phyloP scores from a whole-genome alignment of 495 filamentous ascomycete genomes.

The Aspergillus sclerotioniger region DNA sequence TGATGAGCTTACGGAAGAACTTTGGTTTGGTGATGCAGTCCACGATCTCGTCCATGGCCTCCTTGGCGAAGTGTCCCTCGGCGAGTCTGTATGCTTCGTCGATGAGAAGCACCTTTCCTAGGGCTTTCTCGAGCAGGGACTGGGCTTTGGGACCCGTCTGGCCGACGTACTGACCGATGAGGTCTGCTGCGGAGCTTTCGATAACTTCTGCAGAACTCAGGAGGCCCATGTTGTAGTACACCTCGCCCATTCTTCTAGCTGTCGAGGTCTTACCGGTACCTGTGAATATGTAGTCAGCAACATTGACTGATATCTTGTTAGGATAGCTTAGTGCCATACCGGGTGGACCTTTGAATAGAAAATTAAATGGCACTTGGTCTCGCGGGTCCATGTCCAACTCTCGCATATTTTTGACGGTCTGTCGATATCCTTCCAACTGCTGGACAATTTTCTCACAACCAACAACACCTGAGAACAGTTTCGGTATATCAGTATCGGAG shows the following conservation, averaged over 20 bases:
- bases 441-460: too few relatives aligned
- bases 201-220: conserved; percentile 53
- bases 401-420: too few relatives aligned
- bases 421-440: too few relatives aligned
- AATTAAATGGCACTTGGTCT: too few relatives aligned
- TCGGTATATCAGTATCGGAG: too few relatives aligned
- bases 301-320: too few relatives aligned
- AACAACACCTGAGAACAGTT: too few relatives aligned
- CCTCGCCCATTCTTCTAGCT: conserved; percentile 66
- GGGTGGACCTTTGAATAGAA: too few relatives aligned
- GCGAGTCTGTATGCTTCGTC: conserved; percentile 62
- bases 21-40: conserved; percentile 63
- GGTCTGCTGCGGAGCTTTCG: conserved; percentile 59
- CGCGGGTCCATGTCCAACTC: too few relatives aligned
- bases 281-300: conserved; percentile 19
- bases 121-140: conserved; percentile 33
- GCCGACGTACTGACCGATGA: conserved; percentile 57
- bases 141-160: conserved; percentile 50
- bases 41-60: conserved; percentile 73
- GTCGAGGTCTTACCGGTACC: conserved; percentile 76
- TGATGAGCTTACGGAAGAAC: conserved; percentile 62
- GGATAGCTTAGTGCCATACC: too few relatives aligned
- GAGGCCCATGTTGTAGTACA: conserved; percentile 72
- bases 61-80: conserved; percentile 57
- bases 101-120: conserved; percentile 62